Evolutionary conservation across 176 grass and related monocot species (phyloP), one percentile per base, ranked within the genome.

Genomic region (Hyparrhenia diplandra): DNA sequence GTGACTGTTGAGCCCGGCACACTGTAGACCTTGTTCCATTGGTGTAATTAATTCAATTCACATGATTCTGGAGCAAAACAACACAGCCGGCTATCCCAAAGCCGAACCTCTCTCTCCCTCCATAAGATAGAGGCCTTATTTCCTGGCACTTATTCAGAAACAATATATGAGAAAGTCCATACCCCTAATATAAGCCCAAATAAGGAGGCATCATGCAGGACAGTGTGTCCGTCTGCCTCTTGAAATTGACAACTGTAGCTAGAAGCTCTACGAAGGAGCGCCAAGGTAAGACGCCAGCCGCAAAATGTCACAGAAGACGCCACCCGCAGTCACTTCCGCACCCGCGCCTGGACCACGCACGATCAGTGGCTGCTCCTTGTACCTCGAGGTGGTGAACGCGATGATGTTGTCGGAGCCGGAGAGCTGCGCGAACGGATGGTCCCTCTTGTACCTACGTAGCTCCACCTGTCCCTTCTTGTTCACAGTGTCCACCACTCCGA

Each of bases 361-460:
- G 5, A 98, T 95, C 51, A 95, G 86, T 0, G 96, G 90, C 64
- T 98, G 96, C 18, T 93, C 66, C 84, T 89, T 95, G 90, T 98
- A 98, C 69, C 95, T 84, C 25, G 90, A 86, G 63, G 95, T 98
- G 58, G 90, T 98, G 82, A 95, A 98, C 13, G 95, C 92, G 55
- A 98, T 98, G 64, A 98, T 95, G 80, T 95, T 93, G 75, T 98
- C 95, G 0, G 95, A 98, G 45, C 92, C 95, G 3, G 90, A 94
- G 49, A 98, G 88, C 85, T 98, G 95, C 6, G 92, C 92, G 64
- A 98, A 98, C 0, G 95, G 90, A 78, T 98, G 95, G 17, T 91
- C 88, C 37, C 24, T 84, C 79, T 95, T 93, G 84, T 95, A 98
- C 58, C 92, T 85, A 57, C 78, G 68, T 62, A 98, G 73, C 68